phyloP scores from a whole-genome alignment of 805 yeast species.

The Candida succiphila region DNA sequence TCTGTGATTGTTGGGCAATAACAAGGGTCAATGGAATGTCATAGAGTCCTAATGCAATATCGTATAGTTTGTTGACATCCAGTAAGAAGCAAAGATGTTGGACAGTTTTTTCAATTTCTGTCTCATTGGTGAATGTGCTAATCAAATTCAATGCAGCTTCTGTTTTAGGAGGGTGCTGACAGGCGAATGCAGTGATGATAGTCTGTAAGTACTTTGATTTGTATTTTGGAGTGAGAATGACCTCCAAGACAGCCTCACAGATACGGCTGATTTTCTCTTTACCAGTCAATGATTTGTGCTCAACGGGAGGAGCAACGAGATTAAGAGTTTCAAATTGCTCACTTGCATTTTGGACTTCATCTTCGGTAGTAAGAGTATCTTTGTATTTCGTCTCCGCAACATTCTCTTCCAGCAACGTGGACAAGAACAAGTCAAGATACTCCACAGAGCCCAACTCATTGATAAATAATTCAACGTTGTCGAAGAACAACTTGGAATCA shows the following conservation, averaged over 20 bases:
- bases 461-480: conserved; percentile 57
- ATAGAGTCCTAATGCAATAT: conserved; percentile 71
- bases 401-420: conserved; percentile 80
- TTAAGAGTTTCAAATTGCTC: background rate
- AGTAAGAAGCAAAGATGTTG: conserved; percentile 84
- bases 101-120: conserved; percentile 48
- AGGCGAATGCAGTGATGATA: conserved; percentile 83
- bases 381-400: conserved; percentile 73
- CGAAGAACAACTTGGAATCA: conserved; percentile 58
- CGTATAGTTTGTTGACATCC: conserved; percentile 78
- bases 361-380: conserved; percentile 42
- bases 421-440: conserved; percentile 76
- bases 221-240: conserved; percentile 42
- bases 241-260: conserved; percentile 59
- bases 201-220: conserved; percentile 58
- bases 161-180: conserved; percentile 81
- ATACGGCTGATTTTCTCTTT: conserved; percentile 56
- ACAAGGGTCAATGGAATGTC: conserved; percentile 71
- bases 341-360: conserved; percentile 1
- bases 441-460: conserved; percentile 63
- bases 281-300: conserved; percentile 5
- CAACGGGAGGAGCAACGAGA: conserved; percentile 6
- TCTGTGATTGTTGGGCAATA: conserved; percentile 93
- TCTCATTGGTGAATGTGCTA: conserved; percentile 35
- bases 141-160: conserved; percentile 63